Base-by-base conservation (phyloP, 2,329 filamentous ascomycete species). In the Neopestalotiopsis sp. region DNA sequence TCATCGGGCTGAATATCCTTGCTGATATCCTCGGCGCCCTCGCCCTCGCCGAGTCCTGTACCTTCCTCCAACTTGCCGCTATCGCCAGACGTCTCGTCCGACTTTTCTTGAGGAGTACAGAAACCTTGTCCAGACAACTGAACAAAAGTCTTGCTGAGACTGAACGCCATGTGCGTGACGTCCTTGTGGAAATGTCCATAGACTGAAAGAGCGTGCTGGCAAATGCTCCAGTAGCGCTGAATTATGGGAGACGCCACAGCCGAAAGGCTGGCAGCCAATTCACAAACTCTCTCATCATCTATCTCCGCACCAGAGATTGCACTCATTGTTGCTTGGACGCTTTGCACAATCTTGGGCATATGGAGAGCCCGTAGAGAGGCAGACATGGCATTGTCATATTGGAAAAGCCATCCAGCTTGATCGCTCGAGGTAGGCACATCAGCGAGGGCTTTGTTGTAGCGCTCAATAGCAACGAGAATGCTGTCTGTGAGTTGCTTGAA, bases 1-100 rank as follows among this genome's bases (percentile, higher is more conserved):
- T 99, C 96, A 70, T 99, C 95, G 17, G 95, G 92, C 71, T 93
- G 90, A 61, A 99, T 92, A 76, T 99, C 96, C 78, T 99, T 98
- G 81, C 95, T 98, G 72, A 99, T 98, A 79, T 99, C 95, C 78
- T 99, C 95, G 4, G 92, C 95, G 20, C 95, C 97, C 79, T 98
- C 93, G 12, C 96, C 97, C 60, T 98, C 96, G 24, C 96, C 97
- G 30, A 99, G 89, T 42, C 96, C 97, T 12, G 95, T 98, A 17
- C 97, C 97, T 49, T 90, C 90, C 80, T 99, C 95, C 38, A 98
- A 85, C 74, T 97, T 92, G 13, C 95, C 93, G 30, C 89, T 87
- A 69, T 93, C 88, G 24, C 89, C 89, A 65, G 90, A 86, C 68
- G 91, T 89, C 63, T 91, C 89, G 56, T 93, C 89, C 0, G 90